Conservation (phyloP, 306 rosid genomes). For the Herpetospermum pedunculosum region DNA sequence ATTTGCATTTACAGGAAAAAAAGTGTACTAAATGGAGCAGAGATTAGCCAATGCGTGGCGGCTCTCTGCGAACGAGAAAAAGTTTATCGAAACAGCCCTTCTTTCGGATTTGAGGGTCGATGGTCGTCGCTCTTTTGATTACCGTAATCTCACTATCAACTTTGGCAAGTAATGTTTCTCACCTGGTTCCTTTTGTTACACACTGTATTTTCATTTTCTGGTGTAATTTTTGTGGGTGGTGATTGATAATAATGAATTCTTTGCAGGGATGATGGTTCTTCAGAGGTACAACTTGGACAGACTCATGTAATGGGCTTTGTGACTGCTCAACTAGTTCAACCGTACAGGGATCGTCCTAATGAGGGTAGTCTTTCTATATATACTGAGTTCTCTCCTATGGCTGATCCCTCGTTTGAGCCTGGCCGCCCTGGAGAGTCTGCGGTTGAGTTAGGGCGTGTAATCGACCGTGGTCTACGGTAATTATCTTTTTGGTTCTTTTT, state of each 20-base stretch:
- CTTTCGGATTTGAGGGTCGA: constrained; percentile 57
- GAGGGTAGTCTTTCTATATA: constrained; percentile 78
- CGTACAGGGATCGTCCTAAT: constrained; percentile 78
- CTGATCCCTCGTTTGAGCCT: constrained; percentile 82
- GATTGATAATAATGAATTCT: background rate
- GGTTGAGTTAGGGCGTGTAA: constrained; percentile 64
- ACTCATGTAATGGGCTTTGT: constrained; percentile 70
- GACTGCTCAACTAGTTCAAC: constrained; percentile 54
- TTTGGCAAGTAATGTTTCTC: constrained; percentile 34
- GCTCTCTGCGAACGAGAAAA: constrained; percentile 39
- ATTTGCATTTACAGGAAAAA: background rate
- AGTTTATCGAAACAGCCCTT: constrained; percentile 55
- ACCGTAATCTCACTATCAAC: constrained; percentile 55
- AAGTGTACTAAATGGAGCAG: constrained; percentile 44
- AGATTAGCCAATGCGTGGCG: constrained; percentile 58
- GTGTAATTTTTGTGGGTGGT: background rate
- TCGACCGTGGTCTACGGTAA: constrained; percentile 69
- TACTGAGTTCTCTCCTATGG: constrained; percentile 94
- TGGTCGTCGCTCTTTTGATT: constrained; percentile 77
- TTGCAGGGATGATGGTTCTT: constrained; percentile 46
- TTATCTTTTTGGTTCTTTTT: background rate
- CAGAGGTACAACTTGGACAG: constrained; percentile 68
- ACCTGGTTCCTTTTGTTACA: background rate
- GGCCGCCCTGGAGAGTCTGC: constrained; percentile 75
- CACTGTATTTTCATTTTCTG: background rate